phyloP scores from a whole-genome alignment of 805 yeast species.

The Kluyveromyces siamensis region DNA sequence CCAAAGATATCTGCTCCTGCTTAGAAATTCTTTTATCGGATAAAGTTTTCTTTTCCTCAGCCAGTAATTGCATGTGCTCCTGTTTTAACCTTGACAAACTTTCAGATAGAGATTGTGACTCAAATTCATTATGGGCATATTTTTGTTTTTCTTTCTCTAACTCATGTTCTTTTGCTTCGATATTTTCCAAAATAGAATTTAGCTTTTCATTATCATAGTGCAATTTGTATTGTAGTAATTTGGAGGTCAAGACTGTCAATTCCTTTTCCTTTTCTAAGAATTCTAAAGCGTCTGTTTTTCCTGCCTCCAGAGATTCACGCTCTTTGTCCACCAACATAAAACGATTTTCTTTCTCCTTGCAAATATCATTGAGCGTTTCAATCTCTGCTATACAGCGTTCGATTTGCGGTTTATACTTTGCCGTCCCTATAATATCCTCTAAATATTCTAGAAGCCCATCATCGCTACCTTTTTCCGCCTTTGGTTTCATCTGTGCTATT shows the following conservation, averaged over 20 bases:
- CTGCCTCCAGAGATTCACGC: constrained; percentile 49
- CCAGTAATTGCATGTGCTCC: constrained; percentile 20
- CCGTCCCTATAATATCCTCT: constrained; percentile 95
- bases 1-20: constrained; percentile 55
- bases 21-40: constrained; percentile 32
- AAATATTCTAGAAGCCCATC: constrained; percentile 91
- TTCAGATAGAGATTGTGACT: constrained; percentile 20
- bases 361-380: constrained; percentile 70
- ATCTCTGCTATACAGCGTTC: constrained; percentile 52
- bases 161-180: constrained; percentile 34
- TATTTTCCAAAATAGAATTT: constrained; percentile 29
- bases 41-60: constrained; percentile 17
- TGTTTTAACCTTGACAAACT: constrained; percentile 21
- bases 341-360: constrained; percentile 72
- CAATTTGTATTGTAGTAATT: constrained; percentile 46
- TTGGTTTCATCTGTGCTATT: constrained; percentile 97
- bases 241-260: constrained; percentile 42
- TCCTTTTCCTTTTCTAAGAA: constrained; percentile 58
- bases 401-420: constrained; percentile 69
- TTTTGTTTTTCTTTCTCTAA: constrained; percentile 37
- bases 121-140: constrained; percentile 31
- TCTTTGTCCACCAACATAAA: constrained; percentile 75
- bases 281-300: constrained; percentile 59
- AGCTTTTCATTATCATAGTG: constrained; percentile 34
- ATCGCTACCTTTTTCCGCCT: constrained; percentile 84